phyloP scores from a whole-genome alignment of 148 eudicot genomes.

The Nepenthes gracilis region DNA sequence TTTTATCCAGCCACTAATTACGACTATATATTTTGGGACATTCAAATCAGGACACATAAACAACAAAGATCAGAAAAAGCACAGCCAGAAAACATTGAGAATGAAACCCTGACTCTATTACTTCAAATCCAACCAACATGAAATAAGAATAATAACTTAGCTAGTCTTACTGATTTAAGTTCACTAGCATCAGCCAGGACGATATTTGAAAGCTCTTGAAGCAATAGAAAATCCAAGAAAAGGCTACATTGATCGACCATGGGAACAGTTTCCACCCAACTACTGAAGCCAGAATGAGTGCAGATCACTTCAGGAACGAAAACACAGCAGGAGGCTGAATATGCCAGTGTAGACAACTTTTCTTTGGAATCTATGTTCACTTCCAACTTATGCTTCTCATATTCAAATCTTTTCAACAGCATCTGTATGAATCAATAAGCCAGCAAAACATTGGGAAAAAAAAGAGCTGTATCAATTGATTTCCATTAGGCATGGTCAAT shows the following conservation, averaged over 20 bases:
- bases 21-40: no score
- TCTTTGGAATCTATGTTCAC: constrained; percentile 15
- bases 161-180: constrained; percentile 33
- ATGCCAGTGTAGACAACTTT: constrained; percentile 11
- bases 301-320: constrained; percentile 39
- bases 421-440: constrained; percentile 21
- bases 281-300: constrained; percentile 28
- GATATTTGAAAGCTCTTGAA: constrained; percentile 45
- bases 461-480: neutral
- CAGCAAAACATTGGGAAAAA: no score
- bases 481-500: neutral
- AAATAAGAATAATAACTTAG: no score
- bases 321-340: constrained; percentile 41
- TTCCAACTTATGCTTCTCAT: constrained; percentile 46
- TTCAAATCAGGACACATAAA: no score
- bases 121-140: no score
- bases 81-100: no score
- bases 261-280: constrained; percentile 57
- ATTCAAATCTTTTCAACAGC: constrained; percentile 40
- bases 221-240: constrained; percentile 53
- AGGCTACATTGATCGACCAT: constrained; percentile 60
- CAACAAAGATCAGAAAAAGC: no score
- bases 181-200: constrained; percentile 36
- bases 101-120: no score
- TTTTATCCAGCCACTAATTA: no score